Evolutionary conservation across 495 filamentous ascomycete genomes (phyloP), one percentile per base, ranked within the genome.

Genomic region (Penicillium daleae): DNA sequence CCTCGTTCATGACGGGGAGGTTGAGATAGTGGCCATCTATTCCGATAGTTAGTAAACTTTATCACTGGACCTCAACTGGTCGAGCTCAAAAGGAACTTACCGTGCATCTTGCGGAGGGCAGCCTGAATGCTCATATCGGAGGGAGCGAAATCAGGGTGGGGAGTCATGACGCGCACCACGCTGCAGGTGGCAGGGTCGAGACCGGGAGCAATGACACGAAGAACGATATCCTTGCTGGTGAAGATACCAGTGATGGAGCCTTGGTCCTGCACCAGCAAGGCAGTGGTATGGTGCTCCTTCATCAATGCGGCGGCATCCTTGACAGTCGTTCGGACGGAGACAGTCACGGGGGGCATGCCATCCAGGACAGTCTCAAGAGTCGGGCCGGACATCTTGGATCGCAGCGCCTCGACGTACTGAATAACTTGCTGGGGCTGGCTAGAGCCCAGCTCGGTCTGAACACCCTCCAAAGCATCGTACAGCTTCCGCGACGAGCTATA

Each of bases 101-200:
- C 93, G 77, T 99, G 95, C 95, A 99, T 99, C 82, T 98, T 99
- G 60, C 95, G 88, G 46, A 99, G 85, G 71, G 95, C 95, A 59
- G 94, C 92, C 77, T 99, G 95, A 70, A 99, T 99, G 76, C 86
- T 98, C 96, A 98, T 98, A 77, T 98, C 94, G 80, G 93, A 90
- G 13, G 95, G 95, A 57, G 95, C 95, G 83, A 99, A 99, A 69
- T 99, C 95, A 9, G 95, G 95, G 74, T 99, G 95, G 58, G 95
- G 95, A 19, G 95, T 99, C 95, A 99, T 99, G 57, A 99, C 95
- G 60, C 95, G 88, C 48, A 98, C 93, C 54, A 99, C 95, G 70
- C 94, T 97, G 82, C 96, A 98, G 62, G 89, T 98, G 12, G 87
- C 86, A 52, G 95, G 95, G 74, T 99, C 95, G 58, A 99, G 84